Percentiles rank a stretch among this genome's conserved stretches.
Conservation (phyloP, 164 flowering plant genomes). For the Euptelea pleiosperma region DNA sequence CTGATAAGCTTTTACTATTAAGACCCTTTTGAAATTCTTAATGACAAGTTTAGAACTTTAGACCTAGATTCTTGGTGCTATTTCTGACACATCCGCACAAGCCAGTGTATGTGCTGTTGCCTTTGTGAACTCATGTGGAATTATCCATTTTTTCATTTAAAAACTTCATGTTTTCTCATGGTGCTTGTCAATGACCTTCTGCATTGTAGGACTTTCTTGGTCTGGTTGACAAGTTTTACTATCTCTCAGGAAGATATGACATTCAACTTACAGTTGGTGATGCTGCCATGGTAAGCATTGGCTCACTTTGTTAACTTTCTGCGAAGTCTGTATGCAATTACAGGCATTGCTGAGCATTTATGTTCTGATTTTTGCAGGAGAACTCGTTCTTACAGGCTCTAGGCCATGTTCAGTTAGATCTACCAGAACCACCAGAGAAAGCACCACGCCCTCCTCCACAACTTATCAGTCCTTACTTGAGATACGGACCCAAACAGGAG, state of each 20-base stretch:
- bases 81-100: too few relatives aligned
- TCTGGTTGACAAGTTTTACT: slow-evolving; percentile 87
- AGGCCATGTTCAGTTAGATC: slow-evolving; percentile 82
- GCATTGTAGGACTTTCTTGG: slow-evolving; percentile 80
- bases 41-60: too few relatives aligned
- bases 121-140: neutral
- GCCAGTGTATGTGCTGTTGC: too few relatives aligned
- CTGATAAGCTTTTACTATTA: too few relatives aligned
- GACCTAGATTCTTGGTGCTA: too few relatives aligned
- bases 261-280: slow-evolving; percentile 91
- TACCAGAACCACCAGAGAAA: slow-evolving; percentile 95
- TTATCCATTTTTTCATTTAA: neutral
- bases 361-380: slow-evolving; percentile 52
- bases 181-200: slow-evolving; percentile 3
- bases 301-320: neutral
- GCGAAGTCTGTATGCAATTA: slow-evolving; percentile 2
- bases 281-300: slow-evolving; percentile 70
- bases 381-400: slow-evolving; percentile 70
- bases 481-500: slow-evolving; percentile 82
- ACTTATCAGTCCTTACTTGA: slow-evolving; percentile 60
- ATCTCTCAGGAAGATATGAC: slow-evolving; percentile 89
- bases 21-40: too few relatives aligned
- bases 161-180: neutral
- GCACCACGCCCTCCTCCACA: slow-evolving; percentile 76
- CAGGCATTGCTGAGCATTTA: slow-evolving; percentile 3